These are phyloP conservation scores for Paralagenidium karlingii DNA, from an alignment of 352 stramenopile genomes.

Conservation along the genomic window DNA sequence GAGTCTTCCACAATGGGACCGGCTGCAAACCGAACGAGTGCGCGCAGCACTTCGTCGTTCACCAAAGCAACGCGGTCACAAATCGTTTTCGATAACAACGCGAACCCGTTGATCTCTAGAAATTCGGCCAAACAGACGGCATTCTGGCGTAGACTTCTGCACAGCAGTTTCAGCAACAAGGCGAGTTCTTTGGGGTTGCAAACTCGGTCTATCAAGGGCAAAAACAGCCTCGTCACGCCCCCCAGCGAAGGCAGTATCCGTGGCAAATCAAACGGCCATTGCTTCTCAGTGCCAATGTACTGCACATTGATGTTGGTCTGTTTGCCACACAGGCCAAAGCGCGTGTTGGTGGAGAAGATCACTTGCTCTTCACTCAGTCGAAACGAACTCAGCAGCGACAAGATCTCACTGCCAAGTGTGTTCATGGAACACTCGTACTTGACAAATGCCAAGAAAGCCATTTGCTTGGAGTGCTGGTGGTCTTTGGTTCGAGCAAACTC, in stretches of 20 bases:
- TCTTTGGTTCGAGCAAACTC: constrained; percentile 13
- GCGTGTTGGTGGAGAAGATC: constrained; percentile 54
- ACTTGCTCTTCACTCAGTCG: constrained; percentile 39
- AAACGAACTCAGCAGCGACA: constrained; percentile 35
- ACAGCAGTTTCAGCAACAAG: constrained; percentile 29
- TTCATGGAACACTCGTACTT: constrained; percentile 45
- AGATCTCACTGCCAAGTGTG: constrained; percentile 46
- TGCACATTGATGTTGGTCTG: constrained; percentile 26
- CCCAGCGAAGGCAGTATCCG: constrained; percentile 47
- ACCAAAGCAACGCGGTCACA: constrained; percentile 24
- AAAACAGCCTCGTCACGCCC: constrained; percentile 34
- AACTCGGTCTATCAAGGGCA: constrained; percentile 44
- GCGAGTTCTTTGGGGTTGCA: constrained; percentile 28
- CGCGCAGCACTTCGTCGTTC: constrained; percentile 27
- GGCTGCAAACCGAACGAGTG: constrained; percentile 20
- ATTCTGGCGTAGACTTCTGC: constrained; percentile 34
- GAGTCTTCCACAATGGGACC: not conserved
- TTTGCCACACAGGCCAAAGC: constrained; percentile 13
- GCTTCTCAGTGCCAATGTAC: constrained; percentile 35
- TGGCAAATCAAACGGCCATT: constrained; percentile 31
- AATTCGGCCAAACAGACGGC: constrained; percentile 44
- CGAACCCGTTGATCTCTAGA: constrained; percentile 39
- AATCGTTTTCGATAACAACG: constrained; percentile 30
- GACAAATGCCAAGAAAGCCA: constrained; percentile 39
- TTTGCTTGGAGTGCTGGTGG: constrained; percentile 19